phyloP scores from a whole-genome alignment of 2,329 filamentous ascomycete genomes.

The Beauveria bassiana region DNA sequence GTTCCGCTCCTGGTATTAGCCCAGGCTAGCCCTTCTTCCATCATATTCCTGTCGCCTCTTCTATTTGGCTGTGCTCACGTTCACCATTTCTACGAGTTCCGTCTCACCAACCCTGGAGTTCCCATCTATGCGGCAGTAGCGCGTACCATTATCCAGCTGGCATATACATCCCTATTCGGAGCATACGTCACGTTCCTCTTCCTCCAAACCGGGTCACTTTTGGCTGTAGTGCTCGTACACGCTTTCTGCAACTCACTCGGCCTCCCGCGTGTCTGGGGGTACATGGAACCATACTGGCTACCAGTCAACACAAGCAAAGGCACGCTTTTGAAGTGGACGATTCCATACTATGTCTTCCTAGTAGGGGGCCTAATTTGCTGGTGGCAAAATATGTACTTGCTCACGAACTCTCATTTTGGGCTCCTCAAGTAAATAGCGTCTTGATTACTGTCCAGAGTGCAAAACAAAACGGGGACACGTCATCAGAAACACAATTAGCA shows the following conservation, averaged over 20 bases:
- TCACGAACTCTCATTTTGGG: conserved; percentile 50
- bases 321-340: conserved; percentile 50
- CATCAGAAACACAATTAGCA: neutral
- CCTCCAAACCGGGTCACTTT: conserved; percentile 73
- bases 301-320: conserved; percentile 17
- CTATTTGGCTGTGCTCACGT: conserved; percentile 91
- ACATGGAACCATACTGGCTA: conserved; percentile 50
- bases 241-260: conserved; percentile 91
- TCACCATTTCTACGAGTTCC: conserved; percentile 94
- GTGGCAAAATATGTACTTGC: conserved; percentile 59
- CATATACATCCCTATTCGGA: conserved; percentile 88
- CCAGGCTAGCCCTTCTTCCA: conserved; percentile 44
- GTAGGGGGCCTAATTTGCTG: conserved; percentile 65
- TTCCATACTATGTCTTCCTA: conserved; percentile 72
- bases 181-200: conserved; percentile 88
- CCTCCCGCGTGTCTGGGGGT: conserved; percentile 77
- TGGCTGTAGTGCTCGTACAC: conserved; percentile 69
- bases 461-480: neutral
- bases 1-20: conserved; percentile 76
- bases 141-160: conserved; percentile 74
- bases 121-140: conserved; percentile 55
- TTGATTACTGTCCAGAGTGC: no score
- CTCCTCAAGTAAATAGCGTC: conserved; percentile 15
- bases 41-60: conserved; percentile 75
- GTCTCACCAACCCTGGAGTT: conserved; percentile 67